Evolutionary conservation across 495 filamentous ascomycete genomes (phyloP).

Genomic region (Pseudomonodictys pantanalensis): DNA sequence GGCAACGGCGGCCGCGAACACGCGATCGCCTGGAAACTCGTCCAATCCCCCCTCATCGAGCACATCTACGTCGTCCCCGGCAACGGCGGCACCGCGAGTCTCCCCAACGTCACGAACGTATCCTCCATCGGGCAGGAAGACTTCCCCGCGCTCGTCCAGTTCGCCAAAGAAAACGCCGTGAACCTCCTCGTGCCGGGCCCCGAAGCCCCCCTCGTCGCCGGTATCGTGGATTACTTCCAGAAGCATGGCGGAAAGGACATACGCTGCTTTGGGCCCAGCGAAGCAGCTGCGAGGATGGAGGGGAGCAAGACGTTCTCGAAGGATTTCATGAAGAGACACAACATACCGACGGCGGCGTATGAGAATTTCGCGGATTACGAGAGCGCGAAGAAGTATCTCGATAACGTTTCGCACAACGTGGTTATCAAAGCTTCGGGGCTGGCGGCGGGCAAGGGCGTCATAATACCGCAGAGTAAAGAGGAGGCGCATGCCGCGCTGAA

Average conservation of each 20-base stretch:
- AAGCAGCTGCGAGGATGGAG: conserved; percentile 85
- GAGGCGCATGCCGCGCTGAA: conserved; percentile 79
- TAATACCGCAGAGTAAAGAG: conserved; percentile 74
- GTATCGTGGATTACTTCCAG: conserved; percentile 77
- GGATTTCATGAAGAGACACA: conserved; percentile 92
- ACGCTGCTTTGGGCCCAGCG: conserved; percentile 80
- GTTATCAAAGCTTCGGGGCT: conserved; percentile 88
- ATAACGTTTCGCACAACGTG: conserved; percentile 67
- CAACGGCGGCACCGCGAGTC: conserved; percentile 81
- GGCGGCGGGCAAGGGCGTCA: conserved; percentile 89
- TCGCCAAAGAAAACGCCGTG: conserved; percentile 68
- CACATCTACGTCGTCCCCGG: conserved; percentile 69
- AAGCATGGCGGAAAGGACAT: conserved; percentile 53
- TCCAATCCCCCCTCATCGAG: conserved; percentile 68
- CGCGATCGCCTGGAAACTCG: conserved; percentile 90
- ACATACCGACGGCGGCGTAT: conserved; percentile 87
- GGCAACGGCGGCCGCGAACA: conserved; percentile 94
- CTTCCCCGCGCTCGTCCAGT: conserved; percentile 70
- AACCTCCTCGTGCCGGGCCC: conserved; percentile 90
- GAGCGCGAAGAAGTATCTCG: conserved; percentile 70
- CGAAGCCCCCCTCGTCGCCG: conserved; percentile 90
- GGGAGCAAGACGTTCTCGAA: conserved; percentile 96
- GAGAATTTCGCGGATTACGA: conserved; percentile 83
- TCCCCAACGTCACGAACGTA: conserved; percentile 71
- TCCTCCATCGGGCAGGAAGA: conserved; percentile 64